Evolutionary conservation across 495 filamentous ascomycete species (phyloP).

Genomic region (Bathelium albidoporum): DNA sequence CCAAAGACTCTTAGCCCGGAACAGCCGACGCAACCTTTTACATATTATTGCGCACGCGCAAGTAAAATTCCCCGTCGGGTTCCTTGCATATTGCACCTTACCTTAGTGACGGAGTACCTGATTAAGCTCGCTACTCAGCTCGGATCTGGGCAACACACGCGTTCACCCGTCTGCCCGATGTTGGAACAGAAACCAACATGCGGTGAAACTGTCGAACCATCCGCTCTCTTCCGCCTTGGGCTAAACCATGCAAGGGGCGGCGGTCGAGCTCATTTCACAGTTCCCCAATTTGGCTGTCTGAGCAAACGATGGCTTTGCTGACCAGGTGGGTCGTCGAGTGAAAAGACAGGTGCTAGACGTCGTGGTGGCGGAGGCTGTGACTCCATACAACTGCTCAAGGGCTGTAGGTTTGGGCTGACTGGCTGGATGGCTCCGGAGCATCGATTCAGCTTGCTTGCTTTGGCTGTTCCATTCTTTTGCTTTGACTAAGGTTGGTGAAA

Average conservation of each 20-base stretch:
- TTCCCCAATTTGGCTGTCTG: not conserved
- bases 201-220: not conserved
- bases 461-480: not conserved
- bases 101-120: not conserved
- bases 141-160: not conserved
- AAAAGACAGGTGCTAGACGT: not conserved
- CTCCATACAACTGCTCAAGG: not conserved
- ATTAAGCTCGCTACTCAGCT: not conserved
- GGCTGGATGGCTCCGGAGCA: not conserved
- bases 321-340: not conserved
- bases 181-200: not conserved
- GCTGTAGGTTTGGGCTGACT: not conserved
- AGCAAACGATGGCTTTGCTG: not conserved
- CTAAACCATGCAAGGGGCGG: not conserved
- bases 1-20: not conserved
- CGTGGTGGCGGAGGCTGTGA: not conserved
- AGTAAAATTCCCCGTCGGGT: not conserved
- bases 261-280: not conserved
- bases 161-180: not conserved
- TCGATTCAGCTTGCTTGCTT: not conserved
- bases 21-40: not conserved
- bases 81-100: too few relatives aligned
- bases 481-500: not conserved
- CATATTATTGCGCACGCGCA: not conserved
- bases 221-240: not conserved